These are phyloP conservation scores for Cryphonectria carpinicola DNA, from an alignment of 2,329 filamentous ascomycete genomes.

Conservation along the genomic window DNA sequence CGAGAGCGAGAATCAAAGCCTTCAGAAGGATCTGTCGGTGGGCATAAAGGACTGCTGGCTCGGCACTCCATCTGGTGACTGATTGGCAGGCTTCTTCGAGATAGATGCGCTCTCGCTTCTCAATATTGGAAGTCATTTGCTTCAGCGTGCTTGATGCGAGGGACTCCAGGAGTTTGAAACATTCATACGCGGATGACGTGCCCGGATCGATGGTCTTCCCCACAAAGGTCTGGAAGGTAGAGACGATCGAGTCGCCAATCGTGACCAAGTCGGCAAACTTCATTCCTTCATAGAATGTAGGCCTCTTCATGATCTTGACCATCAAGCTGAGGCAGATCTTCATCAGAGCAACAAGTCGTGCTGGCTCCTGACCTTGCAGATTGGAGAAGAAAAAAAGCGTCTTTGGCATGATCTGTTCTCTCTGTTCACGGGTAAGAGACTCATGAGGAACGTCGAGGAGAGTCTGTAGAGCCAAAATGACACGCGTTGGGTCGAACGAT, in stretches of 20 bases:
- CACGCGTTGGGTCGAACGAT: slow-evolving; percentile 5
- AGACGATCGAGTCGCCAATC: slow-evolving; percentile 35
- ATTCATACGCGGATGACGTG: slow-evolving; percentile 12
- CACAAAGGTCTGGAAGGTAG: slow-evolving; percentile 3
- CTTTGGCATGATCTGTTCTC: slow-evolving; percentile 47
- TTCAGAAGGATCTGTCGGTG: slow-evolving; percentile 22
- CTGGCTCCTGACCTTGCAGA: slow-evolving; percentile 29
- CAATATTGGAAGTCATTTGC: slow-evolving; percentile 30
- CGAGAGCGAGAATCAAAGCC: slow-evolving; percentile 16
- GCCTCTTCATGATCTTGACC: slow-evolving; percentile 53
- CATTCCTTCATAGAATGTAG: slow-evolving; percentile 56
- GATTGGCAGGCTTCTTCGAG: slow-evolving; percentile 24
- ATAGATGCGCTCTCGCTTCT: slow-evolving; percentile 29
- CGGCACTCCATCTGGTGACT: slow-evolving; percentile 13
- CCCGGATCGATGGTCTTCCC: background rate
- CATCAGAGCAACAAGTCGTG: slow-evolving; percentile 28
- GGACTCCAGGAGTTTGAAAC: slow-evolving; percentile 24
- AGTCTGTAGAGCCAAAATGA: slow-evolving; percentile 13
- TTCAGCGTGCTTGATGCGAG: slow-evolving; percentile 23
- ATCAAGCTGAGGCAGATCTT: slow-evolving; percentile 49
- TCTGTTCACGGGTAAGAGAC: slow-evolving; percentile 46
- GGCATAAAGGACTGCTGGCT: slow-evolving; percentile 5
- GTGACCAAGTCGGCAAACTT: slow-evolving; percentile 43
- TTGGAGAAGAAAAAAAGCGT: slow-evolving; percentile 37
- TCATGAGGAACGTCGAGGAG: slow-evolving; percentile 44